A percentile compares a stretch with the other conserved stretches of the same genome.
Conservation (phyloP, 2,329 filamentous ascomycete genomes). For the Podosphaera aphanis region DNA sequence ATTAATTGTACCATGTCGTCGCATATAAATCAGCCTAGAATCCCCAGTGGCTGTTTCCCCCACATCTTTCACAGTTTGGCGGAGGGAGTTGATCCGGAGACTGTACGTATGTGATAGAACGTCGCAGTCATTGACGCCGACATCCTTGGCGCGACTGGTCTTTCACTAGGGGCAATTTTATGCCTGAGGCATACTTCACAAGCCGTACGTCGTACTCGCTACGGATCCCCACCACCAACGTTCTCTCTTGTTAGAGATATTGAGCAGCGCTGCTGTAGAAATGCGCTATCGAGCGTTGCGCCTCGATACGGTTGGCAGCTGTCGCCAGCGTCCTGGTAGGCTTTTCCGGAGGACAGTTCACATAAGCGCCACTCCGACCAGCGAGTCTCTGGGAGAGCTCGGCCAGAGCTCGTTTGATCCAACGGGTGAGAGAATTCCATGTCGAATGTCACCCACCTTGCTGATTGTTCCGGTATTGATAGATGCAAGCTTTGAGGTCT, state of each 20-base stretch:
- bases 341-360: conserved; percentile 31
- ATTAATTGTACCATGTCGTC: background rate
- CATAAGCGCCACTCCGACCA: conserved; percentile 36
- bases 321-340: conserved; percentile 9
- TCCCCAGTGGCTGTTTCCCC: background rate
- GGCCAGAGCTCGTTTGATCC: conserved; percentile 10
- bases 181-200: background rate
- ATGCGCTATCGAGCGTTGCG: conserved; percentile 14
- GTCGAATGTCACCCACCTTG: background rate
- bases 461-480: conserved; percentile 1
- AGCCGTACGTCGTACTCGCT: background rate
- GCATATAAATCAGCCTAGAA: background rate
- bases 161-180: background rate
- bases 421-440: conserved; percentile 6
- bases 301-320: conserved; percentile 8
- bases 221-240: background rate
- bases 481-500: conserved; percentile 90
- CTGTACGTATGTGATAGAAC: too few species aligned
- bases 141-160: background rate
- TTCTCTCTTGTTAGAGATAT: background rate
- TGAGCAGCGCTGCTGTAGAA: background rate
- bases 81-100: too few species aligned
- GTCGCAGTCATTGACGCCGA: too few species aligned
- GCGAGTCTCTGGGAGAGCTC: conserved; percentile 21
- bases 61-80: background rate